Evolutionary conservation across 139 green algal species (phyloP).

Genomic region (Chlorella sp.): DNA sequence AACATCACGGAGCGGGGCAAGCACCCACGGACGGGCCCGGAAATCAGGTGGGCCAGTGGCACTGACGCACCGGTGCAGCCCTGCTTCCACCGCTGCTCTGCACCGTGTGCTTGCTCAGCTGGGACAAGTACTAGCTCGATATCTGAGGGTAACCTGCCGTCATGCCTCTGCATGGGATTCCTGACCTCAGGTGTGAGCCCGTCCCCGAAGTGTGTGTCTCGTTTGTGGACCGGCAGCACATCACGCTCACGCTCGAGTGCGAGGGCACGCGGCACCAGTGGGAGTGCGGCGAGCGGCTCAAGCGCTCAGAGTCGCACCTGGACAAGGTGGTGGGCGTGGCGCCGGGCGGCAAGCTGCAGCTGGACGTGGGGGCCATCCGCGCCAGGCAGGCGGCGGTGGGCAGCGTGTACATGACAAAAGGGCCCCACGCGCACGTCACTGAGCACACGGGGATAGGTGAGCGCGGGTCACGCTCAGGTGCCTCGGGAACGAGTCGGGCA

Average conservation of each 20-base stretch:
- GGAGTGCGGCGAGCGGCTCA: slow-evolving; percentile 29
- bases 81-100: no score
- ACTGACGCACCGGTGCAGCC: no score
- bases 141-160: no score
- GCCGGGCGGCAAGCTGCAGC: slow-evolving; percentile 19
- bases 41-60: slow-evolving; percentile 5
- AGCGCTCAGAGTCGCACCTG: slow-evolving; percentile 22
- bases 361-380: slow-evolving; percentile 28
- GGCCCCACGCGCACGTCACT: slow-evolving; percentile 3
- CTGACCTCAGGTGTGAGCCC: slow-evolving; percentile 13
- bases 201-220: slow-evolving; percentile 7
- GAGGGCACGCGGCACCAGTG: slow-evolving; percentile 8
- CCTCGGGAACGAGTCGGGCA: no score
- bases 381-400: slow-evolving; percentile 21
- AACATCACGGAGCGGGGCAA: slow-evolving; percentile 16
- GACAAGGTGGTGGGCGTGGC: slow-evolving; percentile 7
- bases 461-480: no score
- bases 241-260: slow-evolving; percentile 1
- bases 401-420: slow-evolving; percentile 13
- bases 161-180: no score
- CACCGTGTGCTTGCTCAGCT: no score
- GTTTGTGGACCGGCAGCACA: slow-evolving; percentile 16
- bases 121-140: no score
- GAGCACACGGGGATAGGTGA: neutral
- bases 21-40: slow-evolving; percentile 7